Evolutionary conservation across 805 yeast genomes (phyloP).

Genomic region (Saccharomycopsis fibuligera): DNA sequence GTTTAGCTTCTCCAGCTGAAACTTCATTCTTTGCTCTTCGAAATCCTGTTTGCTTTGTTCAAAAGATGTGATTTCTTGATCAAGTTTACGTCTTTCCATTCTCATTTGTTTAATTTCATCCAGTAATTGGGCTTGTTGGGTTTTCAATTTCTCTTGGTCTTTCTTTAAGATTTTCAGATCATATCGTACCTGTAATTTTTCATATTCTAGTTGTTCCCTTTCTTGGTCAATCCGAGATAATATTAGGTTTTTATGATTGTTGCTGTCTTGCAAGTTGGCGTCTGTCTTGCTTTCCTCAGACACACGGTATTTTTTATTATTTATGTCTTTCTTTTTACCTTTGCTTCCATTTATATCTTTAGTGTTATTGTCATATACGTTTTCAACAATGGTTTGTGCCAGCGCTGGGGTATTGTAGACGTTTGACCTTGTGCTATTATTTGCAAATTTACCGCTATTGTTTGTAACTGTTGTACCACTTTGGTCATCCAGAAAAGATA

Average conservation of each 20-base stretch:
- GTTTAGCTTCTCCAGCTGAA: too few species aligned
- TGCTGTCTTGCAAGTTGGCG: too few species aligned
- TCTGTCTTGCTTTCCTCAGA: too few species aligned
- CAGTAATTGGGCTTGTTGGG: too few species aligned
- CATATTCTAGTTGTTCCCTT: conserved; percentile 2
- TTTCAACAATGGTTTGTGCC: too few species aligned
- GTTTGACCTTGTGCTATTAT: too few species aligned
- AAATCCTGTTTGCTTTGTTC: too few species aligned
- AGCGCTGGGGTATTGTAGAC: too few species aligned
- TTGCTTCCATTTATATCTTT: background rate
- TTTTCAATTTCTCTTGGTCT: conserved; percentile 2
- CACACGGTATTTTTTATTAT: background rate
- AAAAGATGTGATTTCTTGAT: background rate
- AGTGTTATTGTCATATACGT: too few species aligned
- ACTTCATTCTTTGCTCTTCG: background rate
- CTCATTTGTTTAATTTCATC: conserved; percentile 1
- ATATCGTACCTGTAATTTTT: conserved; percentile 1
- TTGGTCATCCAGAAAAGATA: background rate
- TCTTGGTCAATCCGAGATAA: background rate
- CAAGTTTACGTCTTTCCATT: background rate
- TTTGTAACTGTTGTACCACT: background rate
- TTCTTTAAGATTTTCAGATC: background rate
- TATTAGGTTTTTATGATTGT: too few species aligned
- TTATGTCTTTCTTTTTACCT: background rate
- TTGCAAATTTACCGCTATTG: too few species aligned